phyloP scores from a whole-genome alignment of 2,329 filamentous ascomycete genomes.

The Pestalotiopsis fici region DNA sequence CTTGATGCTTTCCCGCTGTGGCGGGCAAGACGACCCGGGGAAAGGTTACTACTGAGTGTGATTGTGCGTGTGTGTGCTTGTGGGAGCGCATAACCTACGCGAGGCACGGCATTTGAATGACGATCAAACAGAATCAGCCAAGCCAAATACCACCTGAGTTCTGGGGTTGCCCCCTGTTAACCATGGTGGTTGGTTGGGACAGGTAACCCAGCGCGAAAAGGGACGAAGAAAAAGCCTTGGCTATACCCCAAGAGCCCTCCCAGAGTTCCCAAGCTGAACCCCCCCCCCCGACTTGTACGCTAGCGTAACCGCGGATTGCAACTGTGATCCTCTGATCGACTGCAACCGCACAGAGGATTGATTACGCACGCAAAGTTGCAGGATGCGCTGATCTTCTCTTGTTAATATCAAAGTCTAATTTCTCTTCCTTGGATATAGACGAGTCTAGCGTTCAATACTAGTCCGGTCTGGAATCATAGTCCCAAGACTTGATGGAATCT shows the following conservation, averaged over 20 bases:
- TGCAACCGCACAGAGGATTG: slow-evolving; percentile 1
- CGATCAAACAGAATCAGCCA: background rate
- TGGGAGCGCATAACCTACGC: background rate
- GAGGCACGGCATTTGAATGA: background rate
- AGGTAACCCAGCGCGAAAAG: too few relatives aligned
- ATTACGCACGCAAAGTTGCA: background rate
- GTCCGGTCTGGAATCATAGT: background rate
- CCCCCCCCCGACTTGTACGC: background rate
- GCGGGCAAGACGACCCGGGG: background rate
- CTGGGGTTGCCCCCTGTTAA: background rate
- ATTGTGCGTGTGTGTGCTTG: too few relatives aligned
- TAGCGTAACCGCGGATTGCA: background rate
- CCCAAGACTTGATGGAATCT: background rate
- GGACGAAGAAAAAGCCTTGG: too few relatives aligned
- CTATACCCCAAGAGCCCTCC: too few relatives aligned
- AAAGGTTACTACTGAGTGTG: too few relatives aligned
- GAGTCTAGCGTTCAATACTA: background rate
- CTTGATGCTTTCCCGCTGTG: background rate
- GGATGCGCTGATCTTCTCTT: background rate
- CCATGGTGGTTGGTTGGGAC: too few relatives aligned
- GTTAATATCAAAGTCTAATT: background rate
- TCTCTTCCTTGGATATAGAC: background rate
- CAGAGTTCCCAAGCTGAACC: too few relatives aligned
- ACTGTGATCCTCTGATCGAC: slow-evolving; percentile 1
- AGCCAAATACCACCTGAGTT: background rate